Evolutionary conservation across 345 rosid genomes (phyloP).

Genomic region (Eucalyptus regnans): DNA sequence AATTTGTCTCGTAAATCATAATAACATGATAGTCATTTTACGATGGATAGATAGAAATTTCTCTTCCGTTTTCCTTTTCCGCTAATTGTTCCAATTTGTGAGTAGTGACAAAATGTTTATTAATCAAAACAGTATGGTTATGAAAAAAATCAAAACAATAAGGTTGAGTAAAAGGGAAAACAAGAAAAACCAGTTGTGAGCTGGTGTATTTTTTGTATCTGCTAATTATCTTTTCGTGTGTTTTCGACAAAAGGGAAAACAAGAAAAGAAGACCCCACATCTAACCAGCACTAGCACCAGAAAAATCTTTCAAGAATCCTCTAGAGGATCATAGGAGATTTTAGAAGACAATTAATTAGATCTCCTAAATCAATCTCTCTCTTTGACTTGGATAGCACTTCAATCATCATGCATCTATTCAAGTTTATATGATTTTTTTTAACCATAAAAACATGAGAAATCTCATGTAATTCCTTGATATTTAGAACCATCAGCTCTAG

Average conservation of each 20-base stretch:
- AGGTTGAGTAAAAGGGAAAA: too few relatives aligned
- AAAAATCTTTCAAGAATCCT: not conserved
- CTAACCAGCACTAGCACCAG: not conserved
- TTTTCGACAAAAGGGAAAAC: not conserved
- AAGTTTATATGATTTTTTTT: not conserved
- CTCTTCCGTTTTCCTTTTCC: not conserved
- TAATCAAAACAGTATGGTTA: not conserved
- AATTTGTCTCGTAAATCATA: too few relatives aligned
- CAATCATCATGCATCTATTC: not conserved
- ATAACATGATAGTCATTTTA: too few relatives aligned
- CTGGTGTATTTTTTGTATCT: not conserved
- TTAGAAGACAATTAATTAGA: not conserved
- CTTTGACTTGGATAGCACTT: not conserved
- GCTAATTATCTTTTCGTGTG: too few relatives aligned
- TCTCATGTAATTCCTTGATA: not conserved
- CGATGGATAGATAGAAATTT: not conserved
- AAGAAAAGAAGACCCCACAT: not conserved
- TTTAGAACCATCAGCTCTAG: not conserved
- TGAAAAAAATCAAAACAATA: not conserved
- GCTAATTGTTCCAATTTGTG: rapidly evolving
- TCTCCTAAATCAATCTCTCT: not conserved
- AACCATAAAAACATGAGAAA: not conserved
- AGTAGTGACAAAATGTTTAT: too few relatives aligned
- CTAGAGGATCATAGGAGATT: not conserved
- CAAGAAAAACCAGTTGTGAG: too few relatives aligned